These are phyloP conservation scores for Coemansia sp. DNA, from an alignment of 192 early-diverging fungal genomes.

Conservation along the genomic window DNA sequence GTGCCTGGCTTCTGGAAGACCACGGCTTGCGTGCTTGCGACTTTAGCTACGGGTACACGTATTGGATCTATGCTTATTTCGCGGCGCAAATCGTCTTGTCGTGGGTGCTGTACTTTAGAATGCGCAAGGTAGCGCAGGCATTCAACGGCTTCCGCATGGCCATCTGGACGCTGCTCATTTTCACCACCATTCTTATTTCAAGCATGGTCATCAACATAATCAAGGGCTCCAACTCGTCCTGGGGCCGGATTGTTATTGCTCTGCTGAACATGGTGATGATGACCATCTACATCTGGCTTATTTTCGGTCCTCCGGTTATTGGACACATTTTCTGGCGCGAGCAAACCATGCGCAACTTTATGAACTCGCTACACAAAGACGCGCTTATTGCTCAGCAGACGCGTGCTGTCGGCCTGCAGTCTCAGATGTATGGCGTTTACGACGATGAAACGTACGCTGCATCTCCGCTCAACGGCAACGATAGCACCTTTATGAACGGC, in stretches of 20 bases:
- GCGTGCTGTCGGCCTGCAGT: slow-evolving; percentile 17
- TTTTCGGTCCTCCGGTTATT: slow-evolving; percentile 34
- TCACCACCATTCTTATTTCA: slow-evolving; percentile 19
- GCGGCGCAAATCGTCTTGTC: slow-evolving; percentile 31
- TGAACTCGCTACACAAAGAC: slow-evolving; percentile 45
- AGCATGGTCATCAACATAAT: slow-evolving; percentile 45
- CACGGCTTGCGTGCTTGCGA: slow-evolving; percentile 35
- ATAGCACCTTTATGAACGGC: slow-evolving; percentile 13
- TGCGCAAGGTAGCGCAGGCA: slow-evolving; percentile 37
- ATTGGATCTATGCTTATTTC: slow-evolving; percentile 41
- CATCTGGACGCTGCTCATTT: slow-evolving; percentile 37
- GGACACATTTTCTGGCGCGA: slow-evolving; percentile 44
- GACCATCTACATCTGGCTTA: slow-evolving; percentile 40
- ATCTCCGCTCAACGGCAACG: slow-evolving; percentile 14
- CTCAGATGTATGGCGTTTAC: slow-evolving; percentile 24
- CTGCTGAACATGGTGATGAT: slow-evolving; percentile 32
- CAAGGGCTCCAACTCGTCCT: slow-evolving; percentile 36
- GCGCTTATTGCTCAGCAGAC: slow-evolving; percentile 44
- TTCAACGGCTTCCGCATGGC: slow-evolving; percentile 47
- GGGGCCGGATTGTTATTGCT: slow-evolving; percentile 37
- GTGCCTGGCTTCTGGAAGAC: slow-evolving; percentile 42
- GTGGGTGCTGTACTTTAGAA: slow-evolving; percentile 33
- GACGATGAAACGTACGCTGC: slow-evolving; percentile 22
- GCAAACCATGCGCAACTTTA: slow-evolving; percentile 45
- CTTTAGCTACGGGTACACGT: slow-evolving; percentile 37